Evolutionary conservation across 768 basidiomycete species (phyloP).

Genomic region (Artomyces pyxidatus): DNA sequence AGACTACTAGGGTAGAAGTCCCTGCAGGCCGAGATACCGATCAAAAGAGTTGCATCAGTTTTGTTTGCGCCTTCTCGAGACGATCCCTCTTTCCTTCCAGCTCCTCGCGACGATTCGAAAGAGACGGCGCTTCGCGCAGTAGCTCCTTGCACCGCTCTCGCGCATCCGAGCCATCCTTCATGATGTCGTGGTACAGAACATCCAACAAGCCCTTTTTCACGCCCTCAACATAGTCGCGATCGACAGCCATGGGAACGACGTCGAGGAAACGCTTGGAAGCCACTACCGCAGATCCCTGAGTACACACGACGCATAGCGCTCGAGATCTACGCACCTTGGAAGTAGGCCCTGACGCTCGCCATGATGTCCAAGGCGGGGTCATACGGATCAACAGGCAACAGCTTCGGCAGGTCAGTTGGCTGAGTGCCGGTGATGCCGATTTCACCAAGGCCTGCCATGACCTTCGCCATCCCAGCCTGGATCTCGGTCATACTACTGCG

Average conservation of each 20-base stretch:
- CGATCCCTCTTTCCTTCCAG: conserved; percentile 40
- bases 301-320: not conserved
- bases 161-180: conserved; percentile 38
- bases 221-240: conserved; percentile 44
- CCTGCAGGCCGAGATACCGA: no score
- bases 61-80: conserved; percentile 32
- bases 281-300: conserved; percentile 22
- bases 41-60: conserved; percentile 24
- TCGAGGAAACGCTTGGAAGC: conserved; percentile 52
- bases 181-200: conserved; percentile 35
- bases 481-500: conserved; percentile 19
- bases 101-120: conserved; percentile 35
- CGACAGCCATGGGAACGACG: conserved; percentile 45
- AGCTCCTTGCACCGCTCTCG: conserved; percentile 36
- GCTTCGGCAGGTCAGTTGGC: conserved; percentile 35
- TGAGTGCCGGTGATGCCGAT: conserved; percentile 31
- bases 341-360: conserved; percentile 64
- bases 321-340: conserved; percentile 60
- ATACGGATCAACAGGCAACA: conserved; percentile 41
- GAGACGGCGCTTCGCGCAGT: conserved; percentile 36
- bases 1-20: no score
- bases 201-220: conserved; percentile 31
- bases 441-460: conserved; percentile 28
- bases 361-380: conserved; percentile 52
- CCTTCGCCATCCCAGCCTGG: conserved; percentile 13